Base-by-base conservation (phyloP, 257 asterid genomes). In the Lavandula angustifolia region DNA sequence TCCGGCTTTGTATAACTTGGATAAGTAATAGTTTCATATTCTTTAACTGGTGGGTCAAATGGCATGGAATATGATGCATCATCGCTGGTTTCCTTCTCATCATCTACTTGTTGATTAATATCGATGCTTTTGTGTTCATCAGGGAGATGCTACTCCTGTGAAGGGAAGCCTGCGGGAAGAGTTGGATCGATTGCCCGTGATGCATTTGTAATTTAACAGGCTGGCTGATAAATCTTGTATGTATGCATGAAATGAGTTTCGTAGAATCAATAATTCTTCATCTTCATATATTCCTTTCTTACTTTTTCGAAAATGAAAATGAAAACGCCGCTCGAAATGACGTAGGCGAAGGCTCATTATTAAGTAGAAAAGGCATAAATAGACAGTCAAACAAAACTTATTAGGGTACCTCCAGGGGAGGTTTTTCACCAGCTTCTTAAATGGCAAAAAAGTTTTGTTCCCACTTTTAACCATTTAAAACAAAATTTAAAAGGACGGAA, bases 171-270 rank as follows among this genome's bases (percentile, higher is more conserved):
- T 53, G 49, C 57, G 41, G 55, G 80, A 73, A 55, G 77, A 55
- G 16, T 33, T 64, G 52, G 82, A 46, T 70, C 35, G 76, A 9
- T 58, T 73, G 64, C 79, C 75, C 3, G 78, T 74, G 64, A 62
- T 78, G 74, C 70, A 72, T 75, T 48, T 77, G 75, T 75, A 64
- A 67, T 34, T 50, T 37, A 22, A 35, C 68, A 32, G 18, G 9
- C 11, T 7, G 41, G 54, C 49, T 43, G 9, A 40, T 11, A 5
- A 16, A 4, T 40, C 33, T 54, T 72, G 73, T 9, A 4, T 66
- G 54, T 38, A 67, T 71, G 52, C 44, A 11, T 57, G 57, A 33
- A 16, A 42, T 22, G 34, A 42, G 33, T 43, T 33, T 3, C 69
- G 42, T 33, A 41, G 27, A 46, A 5, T 29, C 38, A 42, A 48